These are phyloP conservation scores for Aaosphaeria pasadenensis DNA, from an alignment of 2,329 filamentous ascomycete species.

Conservation along the genomic window DNA sequence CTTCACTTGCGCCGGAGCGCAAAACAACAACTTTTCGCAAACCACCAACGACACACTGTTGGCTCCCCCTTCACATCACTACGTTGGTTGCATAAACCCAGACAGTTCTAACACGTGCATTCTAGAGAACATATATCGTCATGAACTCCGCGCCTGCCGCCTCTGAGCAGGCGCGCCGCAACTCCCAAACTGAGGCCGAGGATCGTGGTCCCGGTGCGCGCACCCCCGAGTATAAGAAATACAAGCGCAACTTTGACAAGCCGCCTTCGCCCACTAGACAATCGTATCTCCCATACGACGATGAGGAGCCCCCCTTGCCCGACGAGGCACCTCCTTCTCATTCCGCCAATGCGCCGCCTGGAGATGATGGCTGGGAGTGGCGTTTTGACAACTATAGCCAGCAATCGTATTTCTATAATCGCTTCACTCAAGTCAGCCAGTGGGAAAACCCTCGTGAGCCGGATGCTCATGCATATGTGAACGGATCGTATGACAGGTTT, in stretches of 20 bases:
- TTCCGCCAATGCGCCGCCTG: slow-evolving; percentile 50
- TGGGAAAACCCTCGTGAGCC: slow-evolving; percentile 85
- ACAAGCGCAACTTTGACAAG: too few species aligned
- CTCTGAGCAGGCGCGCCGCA: too few species aligned
- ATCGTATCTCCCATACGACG: too few species aligned
- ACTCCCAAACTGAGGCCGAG: too few species aligned
- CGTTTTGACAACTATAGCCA: slow-evolving; percentile 69
- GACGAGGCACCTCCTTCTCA: slow-evolving; percentile 32
- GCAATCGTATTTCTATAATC: slow-evolving; percentile 82
- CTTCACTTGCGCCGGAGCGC: too few species aligned
- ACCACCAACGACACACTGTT: too few species aligned
- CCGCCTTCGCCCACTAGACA: too few species aligned
- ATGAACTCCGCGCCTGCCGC: neutral
- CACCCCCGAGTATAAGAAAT: too few species aligned
- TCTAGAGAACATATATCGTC: neutral
- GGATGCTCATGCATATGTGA: slow-evolving; percentile 29
- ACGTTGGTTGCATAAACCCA: too few species aligned
- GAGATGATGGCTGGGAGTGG: slow-evolving; percentile 73
- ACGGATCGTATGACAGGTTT: slow-evolving; percentile 36
- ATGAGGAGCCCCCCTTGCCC: neutral
- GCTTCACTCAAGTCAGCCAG: slow-evolving; percentile 70
- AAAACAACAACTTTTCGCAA: too few species aligned
- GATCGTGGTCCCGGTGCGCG: too few species aligned
- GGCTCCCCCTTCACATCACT: too few species aligned
- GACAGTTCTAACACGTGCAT: neutral